These are phyloP conservation scores for Leccinum barrowsii DNA, from an alignment of 768 basidiomycete genomes.

Conservation along the genomic window DNA sequence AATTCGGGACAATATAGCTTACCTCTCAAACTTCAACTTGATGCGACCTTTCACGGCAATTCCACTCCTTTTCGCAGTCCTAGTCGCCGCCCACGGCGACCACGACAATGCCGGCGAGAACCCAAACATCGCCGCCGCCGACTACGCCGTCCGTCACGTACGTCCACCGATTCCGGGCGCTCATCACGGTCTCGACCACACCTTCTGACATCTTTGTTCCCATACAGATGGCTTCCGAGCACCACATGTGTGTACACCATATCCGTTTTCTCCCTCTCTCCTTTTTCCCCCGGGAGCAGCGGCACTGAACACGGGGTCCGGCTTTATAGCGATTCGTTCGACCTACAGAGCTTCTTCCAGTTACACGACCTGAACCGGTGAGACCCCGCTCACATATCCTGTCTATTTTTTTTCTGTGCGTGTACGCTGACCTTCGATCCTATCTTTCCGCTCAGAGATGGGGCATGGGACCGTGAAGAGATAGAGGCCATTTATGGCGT, in stretches of 20 bases:
- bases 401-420: neutral
- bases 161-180: conserved; percentile 32
- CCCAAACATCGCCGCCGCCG: conserved; percentile 41
- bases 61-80: conserved; percentile 32
- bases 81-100: conserved; percentile 55
- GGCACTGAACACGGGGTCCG: neutral
- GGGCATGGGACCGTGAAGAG: conserved; percentile 79
- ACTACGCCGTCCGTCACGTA: conserved; percentile 92
- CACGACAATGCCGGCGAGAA: conserved; percentile 57
- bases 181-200: neutral
- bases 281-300: neutral
- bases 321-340: conserved; percentile 71
- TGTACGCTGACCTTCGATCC: neutral
- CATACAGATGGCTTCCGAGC: conserved; percentile 80
- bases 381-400: conserved; percentile 13
- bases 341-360: conserved; percentile 86
- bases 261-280: neutral
- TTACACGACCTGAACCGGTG: conserved; percentile 90
- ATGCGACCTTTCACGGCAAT: conserved; percentile 51
- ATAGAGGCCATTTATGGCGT: conserved; percentile 96
- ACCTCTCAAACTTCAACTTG: conserved; percentile 12
- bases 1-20: neutral
- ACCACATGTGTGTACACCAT: conserved; percentile 63
- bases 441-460: conserved; percentile 50
- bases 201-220: conserved; percentile 15